These are phyloP conservation scores for Coniosporium apollinis DNA, from an alignment of 495 filamentous ascomycete species.

Conservation along the genomic window DNA sequence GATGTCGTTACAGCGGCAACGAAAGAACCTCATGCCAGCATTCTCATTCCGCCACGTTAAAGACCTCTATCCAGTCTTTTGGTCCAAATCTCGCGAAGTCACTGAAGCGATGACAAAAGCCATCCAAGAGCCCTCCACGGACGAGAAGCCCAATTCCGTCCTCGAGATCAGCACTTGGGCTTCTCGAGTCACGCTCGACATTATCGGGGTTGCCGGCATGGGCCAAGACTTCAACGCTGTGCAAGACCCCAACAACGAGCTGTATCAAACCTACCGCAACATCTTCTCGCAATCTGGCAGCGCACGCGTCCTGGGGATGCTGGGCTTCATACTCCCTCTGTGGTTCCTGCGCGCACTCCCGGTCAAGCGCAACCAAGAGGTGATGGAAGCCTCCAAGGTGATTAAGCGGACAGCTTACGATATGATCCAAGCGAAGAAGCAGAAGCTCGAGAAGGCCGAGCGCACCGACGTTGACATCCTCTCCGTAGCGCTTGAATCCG, in stretches of 20 bases:
- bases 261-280: slow-evolving; percentile 48
- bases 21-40: slow-evolving; percentile 65
- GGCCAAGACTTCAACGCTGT: slow-evolving; percentile 66
- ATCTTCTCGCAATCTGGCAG: slow-evolving; percentile 33
- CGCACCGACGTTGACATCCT: slow-evolving; percentile 55
- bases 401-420: slow-evolving; percentile 48
- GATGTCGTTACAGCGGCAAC: slow-evolving; percentile 30
- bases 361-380: slow-evolving; percentile 45
- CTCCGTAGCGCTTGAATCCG: slow-evolving; percentile 61
- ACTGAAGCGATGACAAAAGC: slow-evolving; percentile 26
- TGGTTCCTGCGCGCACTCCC: slow-evolving; percentile 40
- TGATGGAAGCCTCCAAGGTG: slow-evolving; percentile 33
- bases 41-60: slow-evolving; percentile 79
- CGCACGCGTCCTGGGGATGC: slow-evolving; percentile 28
- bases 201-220: slow-evolving; percentile 69
- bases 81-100: slow-evolving; percentile 42
- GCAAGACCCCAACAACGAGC: slow-evolving; percentile 40
- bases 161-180: slow-evolving; percentile 49
- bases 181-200: slow-evolving; percentile 61
- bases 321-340: slow-evolving; percentile 30
- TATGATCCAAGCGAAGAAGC: slow-evolving; percentile 52
- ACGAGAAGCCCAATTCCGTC: slow-evolving; percentile 9
- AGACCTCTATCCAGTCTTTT: slow-evolving; percentile 72
- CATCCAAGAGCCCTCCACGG: slow-evolving; percentile 1
- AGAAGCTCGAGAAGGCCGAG: slow-evolving; percentile 35